These are phyloP conservation scores for Lachancea fermentati DNA, from an alignment of 805 yeast genomes.

Conservation along the genomic window DNA sequence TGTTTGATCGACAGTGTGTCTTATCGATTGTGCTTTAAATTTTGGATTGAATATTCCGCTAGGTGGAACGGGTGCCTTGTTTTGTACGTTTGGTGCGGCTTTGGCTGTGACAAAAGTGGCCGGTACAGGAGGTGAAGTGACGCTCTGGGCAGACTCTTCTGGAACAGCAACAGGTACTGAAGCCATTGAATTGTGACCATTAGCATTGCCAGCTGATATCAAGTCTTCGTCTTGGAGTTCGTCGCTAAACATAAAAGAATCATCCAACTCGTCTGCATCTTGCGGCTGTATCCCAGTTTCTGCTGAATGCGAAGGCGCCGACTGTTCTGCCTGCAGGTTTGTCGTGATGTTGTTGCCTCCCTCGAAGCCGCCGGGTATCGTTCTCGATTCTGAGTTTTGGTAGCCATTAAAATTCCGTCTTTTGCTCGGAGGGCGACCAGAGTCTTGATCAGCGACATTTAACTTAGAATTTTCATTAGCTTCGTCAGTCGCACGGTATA, in stretches of 20 bases:
- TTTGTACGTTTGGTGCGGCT: conserved; percentile 52
- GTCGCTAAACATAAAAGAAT: conserved; percentile 50
- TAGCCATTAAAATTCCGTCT: conserved; percentile 12
- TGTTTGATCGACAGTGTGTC: conserved; percentile 59
- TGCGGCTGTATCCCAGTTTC: conserved; percentile 4
- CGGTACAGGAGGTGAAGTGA: conserved; percentile 6
- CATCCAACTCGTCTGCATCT: conserved; percentile 38
- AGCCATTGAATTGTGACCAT: neutral
- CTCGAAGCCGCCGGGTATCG: neutral
- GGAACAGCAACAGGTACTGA: neutral
- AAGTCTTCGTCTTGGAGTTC: conserved; percentile 37
- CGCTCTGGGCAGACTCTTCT: neutral
- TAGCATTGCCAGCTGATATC: conserved; percentile 10
- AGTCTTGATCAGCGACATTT: conserved; percentile 18
- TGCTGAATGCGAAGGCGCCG: conserved; percentile 8
- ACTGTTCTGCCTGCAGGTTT: conserved; percentile 4
- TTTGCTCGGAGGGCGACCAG: conserved; percentile 14
- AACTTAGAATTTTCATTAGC: conserved; percentile 28
- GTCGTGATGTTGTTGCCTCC: conserved; percentile 1
- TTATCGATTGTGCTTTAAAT: conserved; percentile 50
- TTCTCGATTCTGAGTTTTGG: too few species aligned
- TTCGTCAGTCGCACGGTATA: conserved; percentile 36
- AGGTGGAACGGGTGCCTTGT: conserved; percentile 35
- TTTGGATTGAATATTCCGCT: conserved; percentile 49
- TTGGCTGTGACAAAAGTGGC: conserved; percentile 58